Evolutionary conservation across 1,139 yeast species (phyloP).

Genomic region (Hanseniaspora gamundiae): DNA sequence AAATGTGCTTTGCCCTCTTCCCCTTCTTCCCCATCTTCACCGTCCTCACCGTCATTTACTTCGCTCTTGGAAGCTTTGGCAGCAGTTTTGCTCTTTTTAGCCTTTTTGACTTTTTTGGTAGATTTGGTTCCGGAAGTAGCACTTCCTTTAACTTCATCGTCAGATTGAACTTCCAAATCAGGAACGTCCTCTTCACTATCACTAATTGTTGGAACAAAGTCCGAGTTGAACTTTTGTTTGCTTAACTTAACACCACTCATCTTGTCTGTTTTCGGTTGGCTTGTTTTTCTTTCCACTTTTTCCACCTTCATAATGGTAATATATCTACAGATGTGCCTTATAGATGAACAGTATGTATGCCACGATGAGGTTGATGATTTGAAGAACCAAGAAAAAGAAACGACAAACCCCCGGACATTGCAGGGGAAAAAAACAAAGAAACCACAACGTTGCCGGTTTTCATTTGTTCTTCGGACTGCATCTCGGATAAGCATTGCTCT

Average conservation of each 20-base stretch:
- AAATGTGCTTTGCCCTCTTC: slow-evolving; percentile 26
- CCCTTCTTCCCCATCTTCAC: slow-evolving; percentile 6
- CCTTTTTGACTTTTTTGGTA: slow-evolving; percentile 18
- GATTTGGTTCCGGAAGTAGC: slow-evolving; percentile 15
- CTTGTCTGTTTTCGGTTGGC: not conserved
- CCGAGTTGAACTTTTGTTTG: slow-evolving; percentile 16
- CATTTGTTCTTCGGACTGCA: not conserved
- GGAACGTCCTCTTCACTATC: slow-evolving; percentile 55
- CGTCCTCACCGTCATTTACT: slow-evolving; percentile 12
- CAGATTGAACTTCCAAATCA: slow-evolving; percentile 39
- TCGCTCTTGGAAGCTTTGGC: slow-evolving; percentile 18
- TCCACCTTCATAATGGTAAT: too few relatives aligned
- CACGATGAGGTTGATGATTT: too few relatives aligned
- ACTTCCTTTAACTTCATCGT: slow-evolving; percentile 27
- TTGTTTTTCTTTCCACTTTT: too few relatives aligned
- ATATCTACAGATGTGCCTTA: too few relatives aligned
- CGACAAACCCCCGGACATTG: too few relatives aligned
- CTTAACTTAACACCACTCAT: not conserved
- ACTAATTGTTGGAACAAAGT: slow-evolving; percentile 61
- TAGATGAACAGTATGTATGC: too few relatives aligned
- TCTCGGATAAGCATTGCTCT: not conserved
- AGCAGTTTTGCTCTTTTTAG: slow-evolving; percentile 21
- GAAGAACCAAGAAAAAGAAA: too few relatives aligned
- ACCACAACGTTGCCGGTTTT: not conserved
- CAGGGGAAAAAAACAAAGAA: not conserved